Conservation (phyloP, 2,329 filamentous ascomycete genomes). For the Magnaporthales sp. region DNA sequence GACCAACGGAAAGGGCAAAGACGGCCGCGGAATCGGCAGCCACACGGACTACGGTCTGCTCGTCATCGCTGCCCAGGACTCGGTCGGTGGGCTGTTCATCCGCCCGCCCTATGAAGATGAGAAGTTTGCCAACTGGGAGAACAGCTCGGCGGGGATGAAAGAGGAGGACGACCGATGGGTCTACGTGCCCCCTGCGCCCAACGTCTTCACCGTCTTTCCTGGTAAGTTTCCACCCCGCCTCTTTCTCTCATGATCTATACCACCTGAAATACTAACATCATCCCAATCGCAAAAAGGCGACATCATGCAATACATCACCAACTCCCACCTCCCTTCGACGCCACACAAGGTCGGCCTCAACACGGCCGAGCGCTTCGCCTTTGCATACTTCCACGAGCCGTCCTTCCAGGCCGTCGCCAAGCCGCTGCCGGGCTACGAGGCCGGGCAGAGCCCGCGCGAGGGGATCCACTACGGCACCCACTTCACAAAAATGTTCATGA, state of each 20-base stretch:
- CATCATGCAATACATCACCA: slow-evolving; percentile 43
- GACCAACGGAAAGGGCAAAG: slow-evolving; percentile 39
- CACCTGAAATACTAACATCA: not conserved
- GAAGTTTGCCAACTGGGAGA: slow-evolving; percentile 34
- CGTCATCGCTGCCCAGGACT: slow-evolving; percentile 39
- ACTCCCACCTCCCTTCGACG: slow-evolving; percentile 34
- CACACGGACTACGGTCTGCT: slow-evolving; percentile 44
- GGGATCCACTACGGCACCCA: slow-evolving; percentile 42
- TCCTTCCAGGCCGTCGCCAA: slow-evolving; percentile 35
- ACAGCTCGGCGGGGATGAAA: slow-evolving; percentile 31
- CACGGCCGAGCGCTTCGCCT: slow-evolving; percentile 34
- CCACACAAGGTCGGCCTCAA: slow-evolving; percentile 43
- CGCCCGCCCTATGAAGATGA: slow-evolving; percentile 31
- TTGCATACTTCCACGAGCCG: slow-evolving; percentile 43
- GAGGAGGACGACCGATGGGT: slow-evolving; percentile 37
- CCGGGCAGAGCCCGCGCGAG: slow-evolving; percentile 19
- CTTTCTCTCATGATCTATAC: not conserved
- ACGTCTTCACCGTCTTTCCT: slow-evolving; percentile 40
- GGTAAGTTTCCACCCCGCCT: slow-evolving; percentile 17
- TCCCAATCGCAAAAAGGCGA: slow-evolving; percentile 25
- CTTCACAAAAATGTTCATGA: slow-evolving; percentile 42
- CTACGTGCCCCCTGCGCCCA: slow-evolving; percentile 34
- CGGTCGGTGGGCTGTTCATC: slow-evolving; percentile 40
- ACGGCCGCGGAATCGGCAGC: slow-evolving; percentile 39
- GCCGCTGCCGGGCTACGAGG: slow-evolving; percentile 30